Conservation (phyloP, 305 asterid species). For the Solanum chacoense region DNA sequence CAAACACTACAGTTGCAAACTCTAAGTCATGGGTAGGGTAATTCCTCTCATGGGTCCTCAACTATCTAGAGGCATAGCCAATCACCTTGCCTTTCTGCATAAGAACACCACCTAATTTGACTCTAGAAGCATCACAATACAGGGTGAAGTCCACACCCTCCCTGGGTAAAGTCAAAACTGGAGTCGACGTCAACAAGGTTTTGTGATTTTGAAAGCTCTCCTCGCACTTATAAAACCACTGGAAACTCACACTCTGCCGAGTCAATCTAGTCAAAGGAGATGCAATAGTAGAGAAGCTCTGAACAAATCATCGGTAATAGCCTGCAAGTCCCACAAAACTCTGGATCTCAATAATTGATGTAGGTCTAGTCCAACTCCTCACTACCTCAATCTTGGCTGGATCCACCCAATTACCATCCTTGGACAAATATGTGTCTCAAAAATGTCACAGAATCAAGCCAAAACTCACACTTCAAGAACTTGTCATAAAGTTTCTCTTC, state of each 20-base stretch:
- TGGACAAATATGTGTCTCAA: not conserved
- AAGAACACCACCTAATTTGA: not conserved
- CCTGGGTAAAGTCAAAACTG: not conserved
- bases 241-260: not conserved
- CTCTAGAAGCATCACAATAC: not conserved
- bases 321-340: not conserved
- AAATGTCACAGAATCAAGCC: not conserved
- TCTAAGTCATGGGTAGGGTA: not conserved
- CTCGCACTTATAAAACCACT: not conserved
- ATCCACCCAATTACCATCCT: not conserved
- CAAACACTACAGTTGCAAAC: not conserved
- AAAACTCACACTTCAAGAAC: not conserved
- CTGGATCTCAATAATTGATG: no score
- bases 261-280: not conserved
- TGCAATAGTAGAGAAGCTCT: not conserved
- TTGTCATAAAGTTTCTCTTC: not conserved
- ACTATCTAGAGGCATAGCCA: not conserved
- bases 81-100: not conserved
- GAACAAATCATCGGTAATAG: not conserved
- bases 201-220: not conserved
- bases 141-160: not conserved
- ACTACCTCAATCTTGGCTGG: not conserved
- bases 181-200: not conserved
- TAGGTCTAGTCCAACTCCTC: not conserved
- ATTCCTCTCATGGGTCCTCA: not conserved